Evolutionary conservation across 371 early-diverging fungal species (phyloP).

Genomic region (Saksenaea vasiformis): DNA sequence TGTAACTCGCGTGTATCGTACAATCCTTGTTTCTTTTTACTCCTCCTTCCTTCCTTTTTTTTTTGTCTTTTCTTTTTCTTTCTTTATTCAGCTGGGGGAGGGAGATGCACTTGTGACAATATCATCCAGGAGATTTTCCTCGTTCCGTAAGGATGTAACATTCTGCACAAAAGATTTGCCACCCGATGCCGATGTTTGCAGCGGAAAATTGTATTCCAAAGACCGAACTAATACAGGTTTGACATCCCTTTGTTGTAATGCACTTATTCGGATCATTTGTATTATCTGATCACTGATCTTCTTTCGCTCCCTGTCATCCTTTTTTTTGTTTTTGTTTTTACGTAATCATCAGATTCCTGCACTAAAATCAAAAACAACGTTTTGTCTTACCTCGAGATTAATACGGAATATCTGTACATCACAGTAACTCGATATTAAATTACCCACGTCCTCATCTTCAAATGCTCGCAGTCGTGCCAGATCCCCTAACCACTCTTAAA

Average conservation of each 20-base stretch:
- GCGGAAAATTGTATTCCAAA: constrained; percentile 10
- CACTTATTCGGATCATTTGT: constrained; percentile 7
- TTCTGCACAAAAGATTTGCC: not conserved
- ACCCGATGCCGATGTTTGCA: not conserved
- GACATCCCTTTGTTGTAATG: constrained; percentile 15
- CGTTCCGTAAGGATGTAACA: not conserved
- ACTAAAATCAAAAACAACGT: not conserved
- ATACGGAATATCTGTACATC: constrained; percentile 25
- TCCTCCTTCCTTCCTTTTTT: too few relatives aligned
- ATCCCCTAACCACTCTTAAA: constrained; percentile 22
- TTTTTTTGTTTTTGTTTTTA: not conserved
- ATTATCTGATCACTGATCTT: constrained; percentile 10
- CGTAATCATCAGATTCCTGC: not conserved
- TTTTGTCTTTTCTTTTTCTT: not conserved
- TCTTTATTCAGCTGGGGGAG: not conserved
- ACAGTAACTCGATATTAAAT: not conserved
- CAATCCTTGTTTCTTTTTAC: not conserved
- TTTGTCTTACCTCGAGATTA: constrained; percentile 22
- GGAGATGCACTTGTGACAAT: not conserved
- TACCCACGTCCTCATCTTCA: constrained; percentile 14
- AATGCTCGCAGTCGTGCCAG: constrained; percentile 12
- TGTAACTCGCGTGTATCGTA: constrained; percentile 4
- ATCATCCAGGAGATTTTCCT: not conserved
- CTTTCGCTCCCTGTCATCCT: constrained; percentile 3
- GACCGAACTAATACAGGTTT: constrained; percentile 7